Conservation (phyloP, 2,329 filamentous ascomycete genomes). For the Microsporum canis region DNA sequence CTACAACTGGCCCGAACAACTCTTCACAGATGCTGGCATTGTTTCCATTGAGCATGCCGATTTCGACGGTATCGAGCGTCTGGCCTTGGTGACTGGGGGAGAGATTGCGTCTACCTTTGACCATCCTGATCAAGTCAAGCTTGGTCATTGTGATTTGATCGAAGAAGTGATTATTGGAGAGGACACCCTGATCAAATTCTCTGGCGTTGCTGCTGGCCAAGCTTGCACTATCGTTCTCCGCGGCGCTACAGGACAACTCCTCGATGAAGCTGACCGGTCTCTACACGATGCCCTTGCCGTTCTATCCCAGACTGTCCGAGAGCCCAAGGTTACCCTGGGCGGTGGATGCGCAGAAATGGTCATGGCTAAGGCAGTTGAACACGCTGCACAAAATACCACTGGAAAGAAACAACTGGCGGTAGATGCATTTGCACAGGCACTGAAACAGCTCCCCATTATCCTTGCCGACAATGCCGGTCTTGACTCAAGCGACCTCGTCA, state of each 20-base stretch:
- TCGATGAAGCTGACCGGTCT: conserved; percentile 93
- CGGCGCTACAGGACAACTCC: conserved; percentile 88
- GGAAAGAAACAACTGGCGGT: conserved; percentile 96
- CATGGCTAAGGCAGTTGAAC: conserved; percentile 96
- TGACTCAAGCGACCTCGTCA: conserved; percentile 87
- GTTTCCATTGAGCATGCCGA: conserved; percentile 98
- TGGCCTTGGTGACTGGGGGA: conserved; percentile 89
- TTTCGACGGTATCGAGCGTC: conserved; percentile 92
- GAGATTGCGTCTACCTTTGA: conserved; percentile 98
- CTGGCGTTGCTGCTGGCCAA: conserved; percentile 81
- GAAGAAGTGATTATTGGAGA: conserved; percentile 98
- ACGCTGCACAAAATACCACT: conserved; percentile 81
- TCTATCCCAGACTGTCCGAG: conserved; percentile 88
- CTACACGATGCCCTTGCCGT: conserved; percentile 94
- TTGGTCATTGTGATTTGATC: conserved; percentile 88
- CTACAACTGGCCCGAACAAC: conserved; percentile 99
- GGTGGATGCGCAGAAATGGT: conserved; percentile 97
- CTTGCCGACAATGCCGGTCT: conserved; percentile 94
- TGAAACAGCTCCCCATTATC: conserved; percentile 90
- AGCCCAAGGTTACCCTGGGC: conserved; percentile 85
- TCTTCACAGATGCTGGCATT: conserved; percentile 95
- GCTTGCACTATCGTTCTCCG: conserved; percentile 95
- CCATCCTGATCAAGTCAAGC: conserved; percentile 91
- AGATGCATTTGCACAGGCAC: conserved; percentile 73
- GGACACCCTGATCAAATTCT: conserved; percentile 95